A percentile compares a stretch with the other conserved stretches of the same genome.
These are phyloP conservation scores for Monoraphidium neglectum DNA, from an alignment of 139 green algal species.

Conservation along the genomic window DNA sequence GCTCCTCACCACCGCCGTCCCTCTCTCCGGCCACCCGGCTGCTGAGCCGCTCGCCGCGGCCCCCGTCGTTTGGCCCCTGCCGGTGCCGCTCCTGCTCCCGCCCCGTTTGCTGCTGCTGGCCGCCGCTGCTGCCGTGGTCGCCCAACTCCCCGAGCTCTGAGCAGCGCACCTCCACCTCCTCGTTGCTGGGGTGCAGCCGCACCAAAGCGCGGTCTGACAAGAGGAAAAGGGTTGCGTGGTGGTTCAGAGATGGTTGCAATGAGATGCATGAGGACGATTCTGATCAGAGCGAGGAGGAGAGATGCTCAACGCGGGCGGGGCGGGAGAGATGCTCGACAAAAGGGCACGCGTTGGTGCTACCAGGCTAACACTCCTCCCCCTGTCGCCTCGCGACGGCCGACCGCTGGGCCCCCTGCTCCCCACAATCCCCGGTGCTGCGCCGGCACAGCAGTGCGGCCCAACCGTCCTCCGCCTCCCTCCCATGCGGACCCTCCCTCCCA, in stretches of 20 bases:
- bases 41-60: constrained; percentile 8
- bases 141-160: constrained; percentile 49
- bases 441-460: no score
- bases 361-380: no score
- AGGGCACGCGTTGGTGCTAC: no score
- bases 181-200: constrained; percentile 50
- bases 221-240: background rate
- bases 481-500: no score
- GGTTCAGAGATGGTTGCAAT: no score
- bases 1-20: background rate
- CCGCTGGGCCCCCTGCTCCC: no score
- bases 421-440: no score
- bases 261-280: background rate
- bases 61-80: background rate
- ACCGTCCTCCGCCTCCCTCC: no score
- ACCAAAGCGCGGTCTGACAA: constrained; percentile 44
- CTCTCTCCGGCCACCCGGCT: no score
- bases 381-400: no score
- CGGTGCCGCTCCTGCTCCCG: background rate
- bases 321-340: no score
- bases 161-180: constrained; percentile 47
- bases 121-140: constrained; percentile 12
- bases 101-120: background rate
- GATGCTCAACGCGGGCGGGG: no score
- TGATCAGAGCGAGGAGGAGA: background rate